phyloP scores from a whole-genome alignment of 2,329 filamentous ascomycete genomes.

The Fusarium incarnatum region DNA sequence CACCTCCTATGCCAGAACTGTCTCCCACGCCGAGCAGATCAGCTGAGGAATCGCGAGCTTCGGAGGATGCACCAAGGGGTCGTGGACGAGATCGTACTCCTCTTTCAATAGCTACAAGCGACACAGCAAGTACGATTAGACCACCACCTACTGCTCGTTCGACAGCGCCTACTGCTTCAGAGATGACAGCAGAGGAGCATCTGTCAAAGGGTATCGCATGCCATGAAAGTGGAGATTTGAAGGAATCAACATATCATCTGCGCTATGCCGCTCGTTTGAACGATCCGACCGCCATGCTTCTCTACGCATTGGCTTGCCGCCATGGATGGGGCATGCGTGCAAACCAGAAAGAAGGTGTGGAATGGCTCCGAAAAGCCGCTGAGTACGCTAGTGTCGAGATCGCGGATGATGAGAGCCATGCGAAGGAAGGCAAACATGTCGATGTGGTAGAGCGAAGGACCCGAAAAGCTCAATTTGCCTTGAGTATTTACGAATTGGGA shows the following conservation, averaged over 20 bases:
- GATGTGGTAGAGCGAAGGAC: constrained; percentile 80
- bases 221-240: constrained; percentile 87
- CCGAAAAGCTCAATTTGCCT: constrained; percentile 90
- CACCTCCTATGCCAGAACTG: constrained; percentile 54
- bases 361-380: constrained; percentile 92
- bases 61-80: constrained; percentile 63
- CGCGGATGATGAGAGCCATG: constrained; percentile 79
- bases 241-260: constrained; percentile 96
- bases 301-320: constrained; percentile 93
- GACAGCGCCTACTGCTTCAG: constrained; percentile 68
- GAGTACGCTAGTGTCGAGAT: constrained; percentile 86
- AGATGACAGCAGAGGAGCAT: constrained; percentile 87
- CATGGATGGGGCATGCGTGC: constrained; percentile 98
- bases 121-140: constrained; percentile 65
- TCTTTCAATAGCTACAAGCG: constrained; percentile 62
- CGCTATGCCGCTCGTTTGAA: constrained; percentile 87
- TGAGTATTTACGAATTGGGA: constrained; percentile 95
- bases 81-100: constrained; percentile 61
- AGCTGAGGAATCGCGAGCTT: constrained; percentile 57
- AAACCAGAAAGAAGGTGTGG: constrained; percentile 88
- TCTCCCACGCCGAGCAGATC: constrained; percentile 61
- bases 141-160: constrained; percentile 56
- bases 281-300: constrained; percentile 91
- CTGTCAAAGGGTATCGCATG: constrained; percentile 89
- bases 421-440: constrained; percentile 71